Evolutionary conservation across 257 asterid genomes (phyloP).

Genomic region (Pogostemon cablin): DNA sequence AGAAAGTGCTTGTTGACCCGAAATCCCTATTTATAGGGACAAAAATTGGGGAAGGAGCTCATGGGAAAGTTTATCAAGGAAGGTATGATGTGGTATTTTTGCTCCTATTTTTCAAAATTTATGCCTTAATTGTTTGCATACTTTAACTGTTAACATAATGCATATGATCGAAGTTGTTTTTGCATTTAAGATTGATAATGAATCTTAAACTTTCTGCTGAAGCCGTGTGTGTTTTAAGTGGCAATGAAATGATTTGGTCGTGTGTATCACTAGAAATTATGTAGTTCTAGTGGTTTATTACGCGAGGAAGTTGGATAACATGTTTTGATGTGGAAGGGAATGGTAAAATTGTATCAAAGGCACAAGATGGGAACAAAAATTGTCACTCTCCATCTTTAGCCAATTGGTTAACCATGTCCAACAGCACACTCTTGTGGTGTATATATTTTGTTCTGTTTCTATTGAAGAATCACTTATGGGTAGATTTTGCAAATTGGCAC

Average conservation of each 20-base stretch:
- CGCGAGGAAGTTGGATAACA: slow-evolving; percentile 12
- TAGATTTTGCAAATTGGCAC: background rate
- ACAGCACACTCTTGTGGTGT: background rate
- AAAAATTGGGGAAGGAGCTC: slow-evolving; percentile 97
- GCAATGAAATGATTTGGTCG: slow-evolving; percentile 22
- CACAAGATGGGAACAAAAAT: background rate
- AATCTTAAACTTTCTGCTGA: slow-evolving; percentile 9
- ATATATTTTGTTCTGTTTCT: background rate
- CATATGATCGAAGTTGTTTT: background rate
- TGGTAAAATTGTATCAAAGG: background rate
- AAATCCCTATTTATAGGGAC: slow-evolving; percentile 78
- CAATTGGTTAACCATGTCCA: background rate
- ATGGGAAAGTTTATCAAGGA: slow-evolving; percentile 96
- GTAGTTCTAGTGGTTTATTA: slow-evolving; percentile 2
- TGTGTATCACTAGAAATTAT: slow-evolving; percentile 6
- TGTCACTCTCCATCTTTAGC: background rate
- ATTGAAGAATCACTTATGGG: background rate
- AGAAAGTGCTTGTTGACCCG: slow-evolving; percentile 83
- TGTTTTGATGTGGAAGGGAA: slow-evolving; percentile 12
- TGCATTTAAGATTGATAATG: slow-evolving; percentile 26
- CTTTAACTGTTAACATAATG: slow-evolving; percentile 11
- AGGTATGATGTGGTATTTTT: slow-evolving; percentile 53
- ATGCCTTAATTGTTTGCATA: slow-evolving; percentile 13
- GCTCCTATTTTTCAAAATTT: slow-evolving; percentile 5
- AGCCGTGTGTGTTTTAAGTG: slow-evolving; percentile 10